Conservation (phyloP, 192 early-diverging fungal genomes). For the Linnemannia schmuckeri region DNA sequence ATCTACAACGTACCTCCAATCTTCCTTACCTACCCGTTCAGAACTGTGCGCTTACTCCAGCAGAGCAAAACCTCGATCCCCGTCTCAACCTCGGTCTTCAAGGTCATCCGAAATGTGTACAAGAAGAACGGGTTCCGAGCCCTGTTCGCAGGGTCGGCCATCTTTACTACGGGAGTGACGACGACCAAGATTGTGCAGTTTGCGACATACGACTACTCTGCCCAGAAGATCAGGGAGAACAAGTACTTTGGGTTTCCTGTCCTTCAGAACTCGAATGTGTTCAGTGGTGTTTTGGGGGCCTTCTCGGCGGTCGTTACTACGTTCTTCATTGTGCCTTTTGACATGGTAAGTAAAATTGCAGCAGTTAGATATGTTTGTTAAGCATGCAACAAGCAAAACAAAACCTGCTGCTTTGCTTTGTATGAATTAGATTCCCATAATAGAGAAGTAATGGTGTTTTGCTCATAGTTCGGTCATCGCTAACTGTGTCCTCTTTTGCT, state of each 20-base stretch:
- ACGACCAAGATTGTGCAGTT: slow-evolving; percentile 51
- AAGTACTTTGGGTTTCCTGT: slow-evolving; percentile 33
- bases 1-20: slow-evolving; percentile 46
- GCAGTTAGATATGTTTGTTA: no score
- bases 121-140: slow-evolving; percentile 37
- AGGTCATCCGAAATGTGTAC: slow-evolving; percentile 32
- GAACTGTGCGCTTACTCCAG: slow-evolving; percentile 54
- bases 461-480: slow-evolving; percentile 18
- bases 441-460: background rate
- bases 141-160: slow-evolving; percentile 38
- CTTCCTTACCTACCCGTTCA: slow-evolving; percentile 36
- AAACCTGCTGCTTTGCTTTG: background rate
- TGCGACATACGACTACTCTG: slow-evolving; percentile 50
- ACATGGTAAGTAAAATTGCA: slow-evolving; percentile 24
- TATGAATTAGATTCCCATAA: no score
- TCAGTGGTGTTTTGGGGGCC: slow-evolving; percentile 32
- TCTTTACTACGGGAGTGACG: slow-evolving; percentile 39
- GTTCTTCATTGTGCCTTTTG: slow-evolving; percentile 49
- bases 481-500: background rate
- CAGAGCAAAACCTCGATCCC: slow-evolving; percentile 36
- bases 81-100: slow-evolving; percentile 35
- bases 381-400: no score
- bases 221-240: slow-evolving; percentile 30
- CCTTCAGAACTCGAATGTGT: slow-evolving; percentile 20
- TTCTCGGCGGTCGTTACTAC: slow-evolving; percentile 49